Base-by-base conservation (phyloP, 2,329 filamentous ascomycete genomes). In the Diaporthe vaccinii region DNA sequence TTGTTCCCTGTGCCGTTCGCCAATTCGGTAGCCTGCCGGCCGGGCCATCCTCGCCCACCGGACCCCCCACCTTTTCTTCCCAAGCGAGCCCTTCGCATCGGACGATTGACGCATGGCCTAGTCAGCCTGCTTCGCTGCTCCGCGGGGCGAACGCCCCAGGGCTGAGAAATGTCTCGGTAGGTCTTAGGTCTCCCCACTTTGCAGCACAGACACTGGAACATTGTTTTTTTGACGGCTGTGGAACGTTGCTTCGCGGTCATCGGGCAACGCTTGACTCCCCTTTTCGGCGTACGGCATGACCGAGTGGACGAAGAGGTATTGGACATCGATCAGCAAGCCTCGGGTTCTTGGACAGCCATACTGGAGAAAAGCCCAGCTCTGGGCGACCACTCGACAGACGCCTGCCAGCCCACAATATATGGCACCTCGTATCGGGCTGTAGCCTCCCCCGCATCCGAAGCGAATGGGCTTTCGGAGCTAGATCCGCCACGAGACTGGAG, bases 71-170 rank as follows among this genome's bases (percentile, higher is more conserved):
- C 31, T 25, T 31, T 41, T 25, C n/a, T 31, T 41, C 17, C 46
- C 65, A 53, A 41, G 49, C 65, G 49, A 69, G 46, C 49, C 55
- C 22, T n/a, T 6, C 65, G 14, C 65, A 69, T 69, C 65, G 17
- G 65, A 53, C 34, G 65, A 69, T 28, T n/a, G 65, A 53, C 34
- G 65, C 65, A 68, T 68, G 65, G 46, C 34, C 49, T 31, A 68
- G 46, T 68, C 65, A 68, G 65, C 65, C 65, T 39, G 46, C 46
- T 8, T 68, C 49, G 49, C 49, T 53, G 46, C 28, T 51, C 65
- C 46, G 49, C 65, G n/a, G 65, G 46, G 34, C 20, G 12, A 28
- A 68, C 31, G 31, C 65, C 31, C 46, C 49, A 69, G 31, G 65
- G 46, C 49, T 39, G 65, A 55, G 65, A 41, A 22, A 22, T 69